Conservation (phyloP, 2,329 filamentous ascomycete genomes). For the Arthrobotrys musiformis region DNA sequence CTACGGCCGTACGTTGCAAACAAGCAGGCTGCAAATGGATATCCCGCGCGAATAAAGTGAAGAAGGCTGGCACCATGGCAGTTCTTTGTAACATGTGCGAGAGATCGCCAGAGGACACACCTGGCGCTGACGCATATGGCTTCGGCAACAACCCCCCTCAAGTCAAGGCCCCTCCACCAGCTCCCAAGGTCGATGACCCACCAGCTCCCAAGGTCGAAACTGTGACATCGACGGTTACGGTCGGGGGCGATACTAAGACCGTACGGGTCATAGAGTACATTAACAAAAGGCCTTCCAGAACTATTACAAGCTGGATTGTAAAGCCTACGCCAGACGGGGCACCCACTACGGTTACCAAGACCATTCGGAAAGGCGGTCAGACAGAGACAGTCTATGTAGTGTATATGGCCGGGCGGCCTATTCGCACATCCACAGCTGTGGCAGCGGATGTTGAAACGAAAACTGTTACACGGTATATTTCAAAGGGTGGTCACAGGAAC, state of each 20-base stretch:
- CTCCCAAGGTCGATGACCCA: not conserved
- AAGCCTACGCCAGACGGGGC: not conserved
- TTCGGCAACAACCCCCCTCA: not conserved
- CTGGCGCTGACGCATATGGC: not conserved
- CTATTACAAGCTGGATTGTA: not conserved
- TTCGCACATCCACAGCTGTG: not conserved
- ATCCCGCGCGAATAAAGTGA: not conserved
- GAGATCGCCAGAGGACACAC: not conserved
- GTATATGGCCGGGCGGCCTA: not conserved
- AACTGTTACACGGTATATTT: not conserved
- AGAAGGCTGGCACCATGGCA: not conserved
- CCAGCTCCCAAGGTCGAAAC: not conserved
- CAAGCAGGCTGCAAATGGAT: not conserved
- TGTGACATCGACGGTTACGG: not conserved
- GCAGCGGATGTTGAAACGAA: not conserved
- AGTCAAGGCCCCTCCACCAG: not conserved
- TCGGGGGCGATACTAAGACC: not conserved
- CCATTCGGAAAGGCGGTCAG: not conserved
- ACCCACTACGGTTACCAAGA: not conserved
- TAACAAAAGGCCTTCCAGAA: not conserved
- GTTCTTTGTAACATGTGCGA: not conserved
- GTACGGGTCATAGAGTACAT: not conserved
- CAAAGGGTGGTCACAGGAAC: not conserved
- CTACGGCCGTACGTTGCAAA: not conserved
- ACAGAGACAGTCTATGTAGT: not conserved